Percentiles rank a stretch among this genome's conserved stretches.
phyloP scores from a whole-genome alignment of 345 rosid species.

The Bruguiera parviflora region DNA sequence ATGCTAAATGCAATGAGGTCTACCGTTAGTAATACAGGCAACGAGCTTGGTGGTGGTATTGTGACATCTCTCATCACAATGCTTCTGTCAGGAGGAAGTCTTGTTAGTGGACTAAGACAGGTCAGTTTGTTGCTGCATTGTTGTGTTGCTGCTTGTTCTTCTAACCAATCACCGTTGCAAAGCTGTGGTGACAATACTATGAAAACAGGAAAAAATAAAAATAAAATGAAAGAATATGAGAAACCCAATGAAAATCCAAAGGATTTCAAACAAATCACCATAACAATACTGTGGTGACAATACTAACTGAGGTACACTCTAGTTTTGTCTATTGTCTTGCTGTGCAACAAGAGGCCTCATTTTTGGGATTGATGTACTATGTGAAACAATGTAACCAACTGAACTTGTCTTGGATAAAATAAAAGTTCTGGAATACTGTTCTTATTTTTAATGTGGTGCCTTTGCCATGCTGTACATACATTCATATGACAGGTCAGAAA shows the following conservation, averaged over 20 bases:
- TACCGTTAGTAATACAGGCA: constrained; percentile 47
- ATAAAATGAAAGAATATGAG: neutral
- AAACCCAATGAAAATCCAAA: neutral
- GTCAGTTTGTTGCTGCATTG: constrained; percentile 20
- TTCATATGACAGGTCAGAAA: too few species aligned
- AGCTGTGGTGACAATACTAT: neutral
- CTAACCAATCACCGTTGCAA: neutral
- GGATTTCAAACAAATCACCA: too few species aligned
- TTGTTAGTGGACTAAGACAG: constrained; percentile 41
- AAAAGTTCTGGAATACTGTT: too few species aligned
- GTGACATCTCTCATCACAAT: constrained; percentile 56
- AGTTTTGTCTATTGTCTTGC: neutral
- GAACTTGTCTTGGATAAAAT: too few species aligned
- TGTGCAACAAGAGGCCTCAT: neutral
- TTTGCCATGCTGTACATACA: too few species aligned
- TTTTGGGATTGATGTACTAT: too few species aligned
- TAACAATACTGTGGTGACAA: too few species aligned
- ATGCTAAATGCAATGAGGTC: constrained; percentile 72
- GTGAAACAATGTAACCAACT: neutral
- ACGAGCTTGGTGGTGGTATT: constrained; percentile 36
- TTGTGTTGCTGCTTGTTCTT: neutral
- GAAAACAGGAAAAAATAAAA: too few species aligned
- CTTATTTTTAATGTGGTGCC: too few species aligned
- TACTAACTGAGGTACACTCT: neutral
- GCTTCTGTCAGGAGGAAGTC: constrained; percentile 53